Base-by-base conservation (phyloP, 2,329 filamentous ascomycete species). In the Alternaria sp. region DNA sequence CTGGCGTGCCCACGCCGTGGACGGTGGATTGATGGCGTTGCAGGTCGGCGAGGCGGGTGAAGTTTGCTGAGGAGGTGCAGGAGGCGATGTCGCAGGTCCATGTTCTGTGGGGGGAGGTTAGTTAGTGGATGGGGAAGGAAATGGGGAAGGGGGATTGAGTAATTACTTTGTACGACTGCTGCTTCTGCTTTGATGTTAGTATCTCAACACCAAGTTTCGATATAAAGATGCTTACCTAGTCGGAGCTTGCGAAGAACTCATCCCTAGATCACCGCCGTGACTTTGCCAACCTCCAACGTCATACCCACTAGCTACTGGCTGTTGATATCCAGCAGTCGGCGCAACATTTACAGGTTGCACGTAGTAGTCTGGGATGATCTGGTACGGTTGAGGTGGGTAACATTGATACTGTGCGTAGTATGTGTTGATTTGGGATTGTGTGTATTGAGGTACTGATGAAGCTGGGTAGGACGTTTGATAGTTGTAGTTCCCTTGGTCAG, bases 11-110 rank as follows among this genome's bases (percentile, higher is more conserved):
- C 1, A 73, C 61, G 14, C 71, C 72, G 26, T 79, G 77, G 2
- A 79, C 76, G 2, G 77, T 79, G 15, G 73, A 68, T 61, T 78
- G 75, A 58, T 79, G 77, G 26, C 77, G 74, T 62, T 79, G 75
- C 7, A 79, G 74, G 54, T 79, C 77, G 0, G 77, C 77, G 5
- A 75, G 71, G 12, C 77, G 72, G 2, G 75, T 78, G 62, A 79
- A 79, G 33, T 77, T 72, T 9, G 77, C 77, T 5, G 70, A 75
- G 6, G 74, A 78, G 28, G 75, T 72, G 64, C 76, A 78, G 43
- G 65, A 64, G 6, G 71, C 60, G 11, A 76, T 56, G 21, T 77
- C 72, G 64, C 77, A 79, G 30, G 68, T 74, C 72, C 72, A 79
- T 41, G 73, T 78, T 51, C 72, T 78, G 60, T 30, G 11, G n/a